phyloP scores from a whole-genome alignment of 208 protist species.

The Trypanosoma rangeli region DNA sequence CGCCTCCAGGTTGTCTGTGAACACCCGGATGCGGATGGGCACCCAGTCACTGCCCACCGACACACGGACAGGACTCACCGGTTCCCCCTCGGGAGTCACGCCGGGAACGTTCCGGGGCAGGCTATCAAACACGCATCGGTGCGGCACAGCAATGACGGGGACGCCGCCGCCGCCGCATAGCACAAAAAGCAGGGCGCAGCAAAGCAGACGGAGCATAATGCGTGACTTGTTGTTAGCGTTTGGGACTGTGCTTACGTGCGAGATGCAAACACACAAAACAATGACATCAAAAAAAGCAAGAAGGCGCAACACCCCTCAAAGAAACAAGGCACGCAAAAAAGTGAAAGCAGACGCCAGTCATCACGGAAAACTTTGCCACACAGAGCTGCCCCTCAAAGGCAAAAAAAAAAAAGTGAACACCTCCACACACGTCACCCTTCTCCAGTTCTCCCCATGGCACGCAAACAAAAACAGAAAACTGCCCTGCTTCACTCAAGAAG shows the following conservation, averaged over 20 bases:
- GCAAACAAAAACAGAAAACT: constrained; percentile 9
- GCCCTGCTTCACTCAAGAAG: constrained; percentile 4
- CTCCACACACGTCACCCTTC: no score
- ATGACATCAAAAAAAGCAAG: not conserved
- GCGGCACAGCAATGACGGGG: not conserved
- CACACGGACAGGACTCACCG: not conserved
- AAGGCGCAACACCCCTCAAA: no score
- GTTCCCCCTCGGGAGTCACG: not conserved
- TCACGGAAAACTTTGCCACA: no score
- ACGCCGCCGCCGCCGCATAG: not conserved
- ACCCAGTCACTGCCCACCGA: not conserved
- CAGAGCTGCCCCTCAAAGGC: no score
- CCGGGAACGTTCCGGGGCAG: not conserved
- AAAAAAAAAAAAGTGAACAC: no score
- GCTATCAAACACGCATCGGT: not conserved
- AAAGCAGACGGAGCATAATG: not conserved
- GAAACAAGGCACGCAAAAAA: no score
- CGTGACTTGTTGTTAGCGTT: not conserved
- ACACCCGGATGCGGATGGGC: not conserved
- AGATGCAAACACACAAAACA: not conserved
- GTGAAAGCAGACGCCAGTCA: no score
- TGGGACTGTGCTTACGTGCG: not conserved
- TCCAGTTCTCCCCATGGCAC: no score
- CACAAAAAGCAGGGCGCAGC: not conserved
- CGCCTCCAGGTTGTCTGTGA: not conserved